phyloP scores from a whole-genome alignment of 805 yeast genomes.

The Starmerella scarabaei region DNA sequence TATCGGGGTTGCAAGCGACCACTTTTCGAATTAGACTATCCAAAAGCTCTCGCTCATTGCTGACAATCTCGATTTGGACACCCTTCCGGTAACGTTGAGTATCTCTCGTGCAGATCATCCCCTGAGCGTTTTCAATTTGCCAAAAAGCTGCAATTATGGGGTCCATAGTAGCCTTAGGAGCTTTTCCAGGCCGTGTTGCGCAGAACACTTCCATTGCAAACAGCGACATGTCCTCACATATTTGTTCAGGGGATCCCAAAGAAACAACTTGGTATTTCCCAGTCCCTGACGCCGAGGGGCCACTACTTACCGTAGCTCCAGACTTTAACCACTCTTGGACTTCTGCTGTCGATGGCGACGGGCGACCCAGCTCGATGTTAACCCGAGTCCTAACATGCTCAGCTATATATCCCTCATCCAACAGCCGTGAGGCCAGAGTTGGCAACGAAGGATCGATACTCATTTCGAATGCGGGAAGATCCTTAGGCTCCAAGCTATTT shows the following conservation, averaged over 20 bases:
- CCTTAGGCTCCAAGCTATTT: conserved; percentile 29
- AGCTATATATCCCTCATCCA: conserved; percentile 2
- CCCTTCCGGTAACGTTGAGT: too few species aligned
- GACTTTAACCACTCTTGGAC: conserved; percentile 13
- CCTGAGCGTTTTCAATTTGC: conserved; percentile 28
- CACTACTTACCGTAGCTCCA: background rate
- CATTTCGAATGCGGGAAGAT: conserved; percentile 24
- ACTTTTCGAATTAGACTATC: conserved; percentile 43
- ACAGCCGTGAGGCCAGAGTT: conserved; percentile 1
- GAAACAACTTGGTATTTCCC: conserved; percentile 9
- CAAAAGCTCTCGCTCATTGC: conserved; percentile 46
- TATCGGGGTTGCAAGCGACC: conserved; percentile 67
- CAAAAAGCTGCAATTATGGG: conserved; percentile 50
- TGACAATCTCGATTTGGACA: too few species aligned
- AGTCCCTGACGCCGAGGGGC: background rate
- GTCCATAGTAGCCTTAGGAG: conserved; percentile 59
- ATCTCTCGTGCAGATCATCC: conserved; percentile 20
- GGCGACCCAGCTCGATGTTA: conserved; percentile 6
- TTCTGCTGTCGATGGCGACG: conserved; percentile 11
- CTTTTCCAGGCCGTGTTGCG: conserved; percentile 34
- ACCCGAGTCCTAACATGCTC: background rate
- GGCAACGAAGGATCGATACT: background rate
- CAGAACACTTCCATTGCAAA: conserved; percentile 59
- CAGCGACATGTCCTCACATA: conserved; percentile 35
- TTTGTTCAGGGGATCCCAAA: conserved; percentile 4